Percentiles rank a stretch among this genome's conserved stretches.
These are phyloP conservation scores for Atkinsonella texensis DNA, from an alignment of 2,329 filamentous ascomycete genomes.

Conservation along the genomic window DNA sequence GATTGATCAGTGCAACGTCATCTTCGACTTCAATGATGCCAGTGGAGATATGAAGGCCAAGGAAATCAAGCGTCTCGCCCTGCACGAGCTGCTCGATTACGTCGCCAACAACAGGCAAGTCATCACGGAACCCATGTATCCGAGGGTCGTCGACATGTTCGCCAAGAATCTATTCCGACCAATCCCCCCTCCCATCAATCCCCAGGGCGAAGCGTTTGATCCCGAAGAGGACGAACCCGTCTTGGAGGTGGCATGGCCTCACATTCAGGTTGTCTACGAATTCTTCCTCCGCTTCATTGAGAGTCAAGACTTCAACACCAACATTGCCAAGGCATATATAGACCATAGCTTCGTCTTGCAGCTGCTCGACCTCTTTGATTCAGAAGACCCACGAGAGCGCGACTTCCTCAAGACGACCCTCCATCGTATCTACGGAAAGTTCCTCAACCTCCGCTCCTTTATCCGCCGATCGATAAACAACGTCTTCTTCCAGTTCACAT, in stretches of 20 bases:
- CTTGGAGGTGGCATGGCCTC: constrained; percentile 94
- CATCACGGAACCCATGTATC: constrained; percentile 98
- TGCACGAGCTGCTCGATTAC: constrained; percentile 94
- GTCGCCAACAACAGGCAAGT: constrained; percentile 97
- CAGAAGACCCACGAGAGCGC: constrained; percentile 88
- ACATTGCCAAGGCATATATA: constrained; percentile 97
- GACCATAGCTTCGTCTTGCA: constrained; percentile 96
- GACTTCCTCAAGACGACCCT: constrained; percentile 98
- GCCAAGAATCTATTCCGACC: constrained; percentile 96
- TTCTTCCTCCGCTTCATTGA: constrained; percentile 99
- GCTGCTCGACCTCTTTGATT: constrained; percentile 95
- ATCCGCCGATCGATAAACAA: constrained; percentile 99
- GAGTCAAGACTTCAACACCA: constrained; percentile 99
- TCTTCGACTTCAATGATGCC: constrained; percentile 98
- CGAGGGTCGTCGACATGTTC: constrained; percentile 97
- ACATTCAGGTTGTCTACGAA: constrained; percentile 98
- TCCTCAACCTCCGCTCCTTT: constrained; percentile 92
- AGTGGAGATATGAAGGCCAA: constrained; percentile 99
- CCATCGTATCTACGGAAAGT: constrained; percentile 97
- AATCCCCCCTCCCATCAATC: constrained; percentile 93
- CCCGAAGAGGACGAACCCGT: constrained; percentile 98
- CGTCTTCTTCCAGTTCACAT: constrained; percentile 99
- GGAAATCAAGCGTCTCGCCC: constrained; percentile 92
- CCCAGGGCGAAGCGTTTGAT: constrained; percentile 95
- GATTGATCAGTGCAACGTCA: constrained; percentile 99